phyloP scores from a whole-genome alignment of 192 early-diverging fungal species.

The Dissophora globulifera region DNA sequence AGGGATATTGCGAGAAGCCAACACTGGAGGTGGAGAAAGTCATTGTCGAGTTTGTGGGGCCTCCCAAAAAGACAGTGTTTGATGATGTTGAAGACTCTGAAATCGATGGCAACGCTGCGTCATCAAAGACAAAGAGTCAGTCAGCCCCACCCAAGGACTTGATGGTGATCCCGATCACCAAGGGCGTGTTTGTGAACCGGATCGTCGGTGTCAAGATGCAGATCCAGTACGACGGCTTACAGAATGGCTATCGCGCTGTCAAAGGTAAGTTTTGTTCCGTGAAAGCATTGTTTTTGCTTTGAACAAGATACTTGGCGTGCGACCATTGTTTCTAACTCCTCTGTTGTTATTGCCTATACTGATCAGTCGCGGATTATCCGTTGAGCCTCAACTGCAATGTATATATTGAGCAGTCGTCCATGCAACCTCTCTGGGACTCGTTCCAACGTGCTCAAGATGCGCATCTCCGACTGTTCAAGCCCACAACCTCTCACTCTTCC shows the following conservation, averaged over 20 bases:
- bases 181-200: constrained; percentile 41
- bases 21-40: constrained; percentile 33
- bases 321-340: too few species aligned
- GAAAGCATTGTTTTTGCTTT: too few species aligned
- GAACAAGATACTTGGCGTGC: too few species aligned
- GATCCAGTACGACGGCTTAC: constrained; percentile 30
- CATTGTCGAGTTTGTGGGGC: constrained; percentile 47
- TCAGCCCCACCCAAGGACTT: constrained; percentile 12
- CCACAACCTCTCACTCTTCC: background rate
- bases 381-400: constrained; percentile 33
- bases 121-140: background rate
- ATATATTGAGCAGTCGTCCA: constrained; percentile 31
- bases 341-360: too few species aligned
- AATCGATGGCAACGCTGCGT: background rate
- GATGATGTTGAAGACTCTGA: background rate
- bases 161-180: constrained; percentile 43
- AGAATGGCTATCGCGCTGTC: constrained; percentile 44
- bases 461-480: constrained; percentile 22
- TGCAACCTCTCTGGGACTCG: constrained; percentile 42
- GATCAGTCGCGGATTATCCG: constrained; percentile 29
- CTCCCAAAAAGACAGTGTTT: constrained; percentile 30
- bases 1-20: constrained; percentile 61
- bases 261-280: constrained; percentile 25
- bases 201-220: constrained; percentile 46
- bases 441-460: constrained; percentile 43